Evolutionary conservation across 176 grass and related monocot species (phyloP).

Genomic region (Avena eriantha): DNA sequence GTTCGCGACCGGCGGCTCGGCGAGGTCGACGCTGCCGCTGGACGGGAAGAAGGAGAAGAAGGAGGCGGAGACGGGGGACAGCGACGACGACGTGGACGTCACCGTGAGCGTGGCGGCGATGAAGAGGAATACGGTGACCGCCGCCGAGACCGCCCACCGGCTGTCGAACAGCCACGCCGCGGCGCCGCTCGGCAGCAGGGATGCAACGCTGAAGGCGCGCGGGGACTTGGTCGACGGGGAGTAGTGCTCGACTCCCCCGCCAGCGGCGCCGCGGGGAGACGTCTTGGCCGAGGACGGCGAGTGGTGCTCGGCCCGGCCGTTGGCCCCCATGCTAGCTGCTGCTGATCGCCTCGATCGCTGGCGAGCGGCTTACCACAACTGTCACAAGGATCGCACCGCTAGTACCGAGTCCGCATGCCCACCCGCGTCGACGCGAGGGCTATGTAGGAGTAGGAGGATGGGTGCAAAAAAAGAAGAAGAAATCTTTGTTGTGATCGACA

Average conservation of each 20-base stretch:
- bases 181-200: slow-evolving; percentile 24
- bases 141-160: background rate
- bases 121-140: background rate
- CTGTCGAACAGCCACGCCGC: slow-evolving; percentile 33
- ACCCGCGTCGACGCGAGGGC: background rate
- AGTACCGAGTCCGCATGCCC: background rate
- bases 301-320: slow-evolving; percentile 30
- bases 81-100: background rate
- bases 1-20: background rate
- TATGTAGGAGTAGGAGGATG: background rate
- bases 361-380: background rate
- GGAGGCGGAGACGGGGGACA: background rate
- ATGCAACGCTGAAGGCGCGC: background rate
- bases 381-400: background rate
- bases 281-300: slow-evolving; percentile 42
- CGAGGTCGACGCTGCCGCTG: background rate
- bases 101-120: background rate
- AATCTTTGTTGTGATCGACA: background rate
- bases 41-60: slow-evolving; percentile 51
- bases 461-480: background rate
- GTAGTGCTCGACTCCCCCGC: background rate
- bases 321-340: slow-evolving; percentile 7
- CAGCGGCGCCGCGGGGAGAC: background rate
- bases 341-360: background rate
- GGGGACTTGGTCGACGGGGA: slow-evolving; percentile 42